These are phyloP conservation scores for Blattamonas nauphoetae DNA, from an alignment of 78 protist genomes.

Conservation along the genomic window DNA sequence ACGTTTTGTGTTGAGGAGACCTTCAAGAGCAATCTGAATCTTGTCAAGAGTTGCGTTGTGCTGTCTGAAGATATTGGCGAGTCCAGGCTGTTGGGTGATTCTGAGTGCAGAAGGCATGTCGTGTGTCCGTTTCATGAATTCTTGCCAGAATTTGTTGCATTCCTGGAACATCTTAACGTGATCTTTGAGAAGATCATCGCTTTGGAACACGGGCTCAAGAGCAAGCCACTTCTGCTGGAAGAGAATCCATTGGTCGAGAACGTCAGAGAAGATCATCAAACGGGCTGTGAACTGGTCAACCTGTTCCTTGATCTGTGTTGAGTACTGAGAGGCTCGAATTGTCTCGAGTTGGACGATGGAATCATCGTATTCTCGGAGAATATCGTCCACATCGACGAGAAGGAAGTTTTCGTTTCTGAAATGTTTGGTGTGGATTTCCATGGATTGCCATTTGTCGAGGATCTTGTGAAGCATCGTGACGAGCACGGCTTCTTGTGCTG, in stretches of 20 bases:
- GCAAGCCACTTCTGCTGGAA: constrained; percentile 60
- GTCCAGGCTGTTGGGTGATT: background rate
- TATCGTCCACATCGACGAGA: constrained; percentile 32
- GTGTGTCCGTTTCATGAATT: constrained; percentile 7
- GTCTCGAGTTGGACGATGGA: constrained; percentile 38
- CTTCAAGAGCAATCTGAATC: constrained; percentile 48
- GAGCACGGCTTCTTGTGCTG: background rate
- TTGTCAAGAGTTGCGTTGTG: constrained; percentile 34
- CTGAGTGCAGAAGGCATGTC: background rate
- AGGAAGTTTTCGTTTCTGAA: background rate
- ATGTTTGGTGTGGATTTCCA: background rate
- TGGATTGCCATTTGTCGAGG: background rate
- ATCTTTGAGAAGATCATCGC: constrained; percentile 43
- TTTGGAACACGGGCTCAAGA: constrained; percentile 49
- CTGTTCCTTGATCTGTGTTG: constrained; percentile 10
- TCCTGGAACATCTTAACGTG: constrained; percentile 38
- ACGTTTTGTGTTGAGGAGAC: constrained; percentile 60
- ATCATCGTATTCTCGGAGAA: constrained; percentile 43
- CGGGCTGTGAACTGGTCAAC: constrained; percentile 19
- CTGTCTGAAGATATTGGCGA: background rate
- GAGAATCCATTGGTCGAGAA: constrained; percentile 47
- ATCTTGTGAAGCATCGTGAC: background rate
- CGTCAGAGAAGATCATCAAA: constrained; percentile 25
- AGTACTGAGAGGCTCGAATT: constrained; percentile 43
- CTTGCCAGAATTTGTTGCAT: constrained; percentile 29